Base-by-base conservation (phyloP, 768 basidiomycete genomes). In the Cyclocybe cylindracea region DNA sequence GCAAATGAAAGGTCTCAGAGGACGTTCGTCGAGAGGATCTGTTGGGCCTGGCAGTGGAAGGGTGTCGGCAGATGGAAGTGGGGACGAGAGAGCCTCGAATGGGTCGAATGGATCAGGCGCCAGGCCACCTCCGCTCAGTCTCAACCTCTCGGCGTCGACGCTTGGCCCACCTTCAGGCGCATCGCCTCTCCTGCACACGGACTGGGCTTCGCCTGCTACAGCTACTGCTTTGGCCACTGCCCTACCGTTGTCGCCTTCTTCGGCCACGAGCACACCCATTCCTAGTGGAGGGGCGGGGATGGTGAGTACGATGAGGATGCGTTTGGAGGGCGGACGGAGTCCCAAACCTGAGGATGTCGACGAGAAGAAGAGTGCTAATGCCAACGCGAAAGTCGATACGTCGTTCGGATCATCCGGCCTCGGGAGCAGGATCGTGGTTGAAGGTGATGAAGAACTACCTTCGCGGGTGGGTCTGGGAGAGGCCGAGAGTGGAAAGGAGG, bases 391-490 rank as follows among this genome's bases (percentile, higher is more conserved):
- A 4, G 37, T 41, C 13, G 53, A 39, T 29, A 34, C 10, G 40
- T 50, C 46, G 11, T 46, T 32, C 31, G 53, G 51, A 10, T 52
- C 46, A 9, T 57, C 44, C 10, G 67, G 58, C 43, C 55, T 55
- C 43, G 72, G 59, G 39, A 63, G 62, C 38, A 60, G 71, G 14
- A 75, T 80, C 46, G 74, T 78, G 1, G 66, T 79, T 6, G 77
- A 78, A 16, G 78, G 80, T 43, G 75, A 77, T 8, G 77, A 79
- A 48, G 71, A 75, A 48, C 57, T 67, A 44, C 65, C 66, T 29
- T 66, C 65, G 7, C 55, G 57, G 48, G 59, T 70, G 13, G n/a
- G n/a, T n/a, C n/a, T n/a, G n/a, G n/a, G n/a, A n/a, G 24, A 24
- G 24, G 24, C 3, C 24, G 24, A 24, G 24, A 24, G 24, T 24